Conservation (phyloP, 306 rosid species). For the Trifolium subterraneum region DNA sequence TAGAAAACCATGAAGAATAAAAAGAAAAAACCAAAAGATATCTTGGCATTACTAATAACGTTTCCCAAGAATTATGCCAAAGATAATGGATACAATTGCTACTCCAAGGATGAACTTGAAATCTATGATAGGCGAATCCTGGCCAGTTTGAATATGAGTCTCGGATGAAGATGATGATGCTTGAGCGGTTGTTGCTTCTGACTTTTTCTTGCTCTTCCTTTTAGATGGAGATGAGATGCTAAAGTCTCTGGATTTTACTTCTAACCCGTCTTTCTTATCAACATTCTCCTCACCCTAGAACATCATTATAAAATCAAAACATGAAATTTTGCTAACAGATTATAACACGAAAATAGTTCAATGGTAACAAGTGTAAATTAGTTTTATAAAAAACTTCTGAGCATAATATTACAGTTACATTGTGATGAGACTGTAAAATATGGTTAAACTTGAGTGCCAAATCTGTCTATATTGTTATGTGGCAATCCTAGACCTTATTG, state of each 20-base stretch:
- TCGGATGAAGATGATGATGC: constrained; percentile 59
- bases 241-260: constrained; percentile 82
- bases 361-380: background rate
- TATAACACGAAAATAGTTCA: constrained; percentile 1
- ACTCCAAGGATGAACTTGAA: constrained; percentile 72
- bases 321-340: constrained; percentile 21
- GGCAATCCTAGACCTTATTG: too few species aligned
- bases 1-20: constrained; percentile 25
- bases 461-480: too few species aligned
- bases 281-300: constrained; percentile 64
- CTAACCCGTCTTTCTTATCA: constrained; percentile 58
- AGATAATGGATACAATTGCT: constrained; percentile 72
- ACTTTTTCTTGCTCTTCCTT: constrained; percentile 81
- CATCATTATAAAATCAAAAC: constrained; percentile 36
- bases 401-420: too few species aligned
- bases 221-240: constrained; percentile 67
- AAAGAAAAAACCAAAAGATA: constrained; percentile 34
- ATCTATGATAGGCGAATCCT: constrained; percentile 57
- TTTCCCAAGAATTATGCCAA: constrained; percentile 88
- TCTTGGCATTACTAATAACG: constrained; percentile 55
- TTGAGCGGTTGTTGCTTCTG: constrained; percentile 65
- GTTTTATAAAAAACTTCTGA: background rate
- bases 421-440: too few species aligned
- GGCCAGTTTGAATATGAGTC: constrained; percentile 46
- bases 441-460: too few species aligned